These are phyloP conservation scores for Kitagawia praeruptora DNA, from an alignment of 129 eudicot species.

Conservation along the genomic window DNA sequence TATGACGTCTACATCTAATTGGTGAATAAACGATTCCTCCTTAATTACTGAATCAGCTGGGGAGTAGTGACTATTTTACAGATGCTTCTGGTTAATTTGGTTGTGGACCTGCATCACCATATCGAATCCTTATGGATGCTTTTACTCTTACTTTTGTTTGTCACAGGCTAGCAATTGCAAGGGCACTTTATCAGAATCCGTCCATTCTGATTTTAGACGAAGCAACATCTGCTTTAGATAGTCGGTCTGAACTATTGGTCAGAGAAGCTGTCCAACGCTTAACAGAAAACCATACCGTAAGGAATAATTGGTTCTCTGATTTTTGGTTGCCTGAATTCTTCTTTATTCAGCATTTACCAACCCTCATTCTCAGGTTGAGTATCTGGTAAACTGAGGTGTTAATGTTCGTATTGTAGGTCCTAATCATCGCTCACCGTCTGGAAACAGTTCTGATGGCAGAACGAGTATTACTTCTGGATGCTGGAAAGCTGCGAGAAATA, in stretches of 20 bases:
- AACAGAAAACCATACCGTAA: conserved; percentile 63
- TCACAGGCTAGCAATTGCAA: conserved; percentile 84
- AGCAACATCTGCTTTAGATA: conserved; percentile 94
- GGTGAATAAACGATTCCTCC: neutral
- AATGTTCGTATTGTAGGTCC: conserved; percentile 43
- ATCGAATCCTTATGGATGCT: neutral
- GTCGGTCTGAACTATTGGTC: conserved; percentile 76
- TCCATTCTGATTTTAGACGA: conserved; percentile 83
- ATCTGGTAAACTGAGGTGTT: conserved; percentile 8
- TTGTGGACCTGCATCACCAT: neutral
- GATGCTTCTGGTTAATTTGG: neutral
- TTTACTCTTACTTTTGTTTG: neutral
- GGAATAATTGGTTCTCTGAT: conserved; percentile 8
- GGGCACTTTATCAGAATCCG: conserved; percentile 85
- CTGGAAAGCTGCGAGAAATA: conserved; percentile 63
- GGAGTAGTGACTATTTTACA: neutral
- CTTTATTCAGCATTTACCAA: neutral
- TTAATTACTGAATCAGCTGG: neutral
- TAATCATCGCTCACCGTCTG: conserved; percentile 86
- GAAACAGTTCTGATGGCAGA: conserved; percentile 92
- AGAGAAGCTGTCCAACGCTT: conserved; percentile 87
- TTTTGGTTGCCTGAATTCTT: neutral
- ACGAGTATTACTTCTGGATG: conserved; percentile 48
- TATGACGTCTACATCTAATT: neutral
- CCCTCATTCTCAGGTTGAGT: neutral